These are phyloP conservation scores for Oryza australiensis DNA, from an alignment of 176 grass and related monocot genomes.

Conservation along the genomic window DNA sequence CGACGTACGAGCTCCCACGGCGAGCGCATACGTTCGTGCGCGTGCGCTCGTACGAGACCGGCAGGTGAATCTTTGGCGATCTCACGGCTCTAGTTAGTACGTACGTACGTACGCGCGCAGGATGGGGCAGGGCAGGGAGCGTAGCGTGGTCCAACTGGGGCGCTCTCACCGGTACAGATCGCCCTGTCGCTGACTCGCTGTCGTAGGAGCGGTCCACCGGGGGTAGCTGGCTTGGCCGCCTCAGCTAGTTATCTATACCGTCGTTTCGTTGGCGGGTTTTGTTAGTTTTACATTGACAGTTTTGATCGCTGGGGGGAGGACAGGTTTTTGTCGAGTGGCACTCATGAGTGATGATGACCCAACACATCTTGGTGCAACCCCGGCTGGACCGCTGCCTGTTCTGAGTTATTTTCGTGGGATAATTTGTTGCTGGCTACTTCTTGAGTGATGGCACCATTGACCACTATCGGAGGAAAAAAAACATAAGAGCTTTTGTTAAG, in stretches of 20 bases:
- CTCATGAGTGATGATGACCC: no score
- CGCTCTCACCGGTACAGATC: background rate
- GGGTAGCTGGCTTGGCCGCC: background rate
- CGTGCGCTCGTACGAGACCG: background rate
- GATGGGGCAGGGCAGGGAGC: background rate
- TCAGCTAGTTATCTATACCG: no score
- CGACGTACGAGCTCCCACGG: no score
- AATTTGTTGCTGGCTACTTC: no score
- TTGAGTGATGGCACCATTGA: no score
- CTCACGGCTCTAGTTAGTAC: background rate
- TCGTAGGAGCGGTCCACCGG: background rate
- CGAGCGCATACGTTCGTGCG: background rate
- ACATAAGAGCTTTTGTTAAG: no score
- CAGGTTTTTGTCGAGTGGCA: background rate
- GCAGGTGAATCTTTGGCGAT: slow-evolving; percentile 7
- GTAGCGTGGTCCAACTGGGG: background rate
- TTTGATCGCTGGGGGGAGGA: background rate
- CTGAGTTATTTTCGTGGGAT: background rate
- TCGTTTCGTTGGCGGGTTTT: no score
- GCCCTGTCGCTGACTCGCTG: background rate
- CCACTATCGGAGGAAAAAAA: no score
- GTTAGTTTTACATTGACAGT: background rate
- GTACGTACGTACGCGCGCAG: background rate
- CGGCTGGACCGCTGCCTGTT: background rate
- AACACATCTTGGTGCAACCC: no score